Evolutionary conservation across 805 yeast genomes (phyloP).

Genomic region (Metschnikowia henanensis): DNA sequence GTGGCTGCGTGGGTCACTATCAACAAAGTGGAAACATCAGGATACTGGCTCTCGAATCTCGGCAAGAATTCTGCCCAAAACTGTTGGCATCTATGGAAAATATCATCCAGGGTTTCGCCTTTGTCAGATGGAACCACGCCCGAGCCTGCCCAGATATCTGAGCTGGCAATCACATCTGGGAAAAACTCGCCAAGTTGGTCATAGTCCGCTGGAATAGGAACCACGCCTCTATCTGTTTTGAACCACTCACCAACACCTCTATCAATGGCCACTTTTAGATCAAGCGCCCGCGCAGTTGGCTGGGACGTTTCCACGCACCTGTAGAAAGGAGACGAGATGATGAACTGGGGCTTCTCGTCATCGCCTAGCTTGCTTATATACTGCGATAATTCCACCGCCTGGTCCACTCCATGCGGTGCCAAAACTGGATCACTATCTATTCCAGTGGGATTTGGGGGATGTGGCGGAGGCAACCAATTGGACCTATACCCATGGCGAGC

Average conservation of each 20-base stretch:
- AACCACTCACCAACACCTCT: slow-evolving; percentile 94
- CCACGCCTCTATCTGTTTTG: slow-evolving; percentile 60
- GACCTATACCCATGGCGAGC: slow-evolving; percentile 90
- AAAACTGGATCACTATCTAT: slow-evolving; percentile 86
- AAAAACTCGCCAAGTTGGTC: slow-evolving; percentile 55
- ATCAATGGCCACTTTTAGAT: slow-evolving; percentile 64
- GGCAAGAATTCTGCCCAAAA: slow-evolving; percentile 62
- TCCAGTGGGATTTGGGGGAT: slow-evolving; percentile 82
- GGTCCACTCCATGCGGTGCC: slow-evolving; percentile 85
- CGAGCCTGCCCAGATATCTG: slow-evolving; percentile 41
- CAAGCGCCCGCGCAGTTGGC: slow-evolving; percentile 64
- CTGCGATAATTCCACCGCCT: slow-evolving; percentile 76
- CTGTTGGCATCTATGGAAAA: slow-evolving; percentile 56
- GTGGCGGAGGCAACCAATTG: slow-evolving; percentile 77
- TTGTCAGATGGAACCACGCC: slow-evolving; percentile 56
- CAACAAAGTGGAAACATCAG: slow-evolving; percentile 60
- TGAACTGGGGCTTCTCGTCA: slow-evolving; percentile 67
- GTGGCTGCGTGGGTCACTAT: slow-evolving; percentile 94
- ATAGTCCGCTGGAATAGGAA: slow-evolving; percentile 67
- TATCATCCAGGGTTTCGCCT: slow-evolving; percentile 78
- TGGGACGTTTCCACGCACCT: slow-evolving; percentile 82
- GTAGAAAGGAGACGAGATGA: slow-evolving; percentile 83
- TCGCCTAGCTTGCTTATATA: slow-evolving; percentile 45
- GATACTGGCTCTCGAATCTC: slow-evolving; percentile 53
- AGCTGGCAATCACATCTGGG: slow-evolving; percentile 30